Conservation (phyloP, 108 stramenopile species). For the Skeletonema marinoi region DNA sequence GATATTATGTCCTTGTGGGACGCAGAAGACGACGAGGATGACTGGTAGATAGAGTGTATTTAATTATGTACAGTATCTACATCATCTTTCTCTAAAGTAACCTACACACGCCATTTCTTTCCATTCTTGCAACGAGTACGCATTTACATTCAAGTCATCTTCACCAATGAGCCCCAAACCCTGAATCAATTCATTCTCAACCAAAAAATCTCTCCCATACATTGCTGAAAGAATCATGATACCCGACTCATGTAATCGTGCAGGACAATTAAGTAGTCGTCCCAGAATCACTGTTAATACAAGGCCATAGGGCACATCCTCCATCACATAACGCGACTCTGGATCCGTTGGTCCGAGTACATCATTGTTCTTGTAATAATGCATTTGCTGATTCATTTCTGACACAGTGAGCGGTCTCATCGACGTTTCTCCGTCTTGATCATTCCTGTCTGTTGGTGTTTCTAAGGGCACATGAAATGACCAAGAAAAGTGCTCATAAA, state of each 20-base stretch:
- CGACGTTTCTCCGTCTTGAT: conserved; percentile 6
- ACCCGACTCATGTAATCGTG: conserved; percentile 62
- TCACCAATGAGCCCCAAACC: conserved; percentile 41
- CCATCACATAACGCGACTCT: conserved; percentile 63
- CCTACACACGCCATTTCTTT: conserved; percentile 44
- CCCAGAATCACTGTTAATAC: conserved; percentile 56
- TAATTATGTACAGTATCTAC: background rate
- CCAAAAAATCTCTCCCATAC: conserved; percentile 69
- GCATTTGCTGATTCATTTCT: conserved; percentile 75
- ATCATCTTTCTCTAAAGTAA: conserved; percentile 16
- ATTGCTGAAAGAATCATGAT: conserved; percentile 60
- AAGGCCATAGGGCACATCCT: conserved; percentile 75
- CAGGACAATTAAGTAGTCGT: conserved; percentile 50
- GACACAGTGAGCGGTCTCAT: conserved; percentile 51
- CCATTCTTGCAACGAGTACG: conserved; percentile 25
- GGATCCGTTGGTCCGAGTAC: conserved; percentile 58
- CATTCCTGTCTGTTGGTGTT: conserved; percentile 4
- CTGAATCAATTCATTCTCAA: conserved; percentile 60
- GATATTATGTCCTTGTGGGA: conserved; percentile 49
- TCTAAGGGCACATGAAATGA: conserved; percentile 66
- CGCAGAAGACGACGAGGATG: conserved; percentile 33
- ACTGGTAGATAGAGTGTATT: conserved; percentile 8
- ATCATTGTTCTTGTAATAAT: conserved; percentile 57
- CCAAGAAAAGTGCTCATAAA: conserved; percentile 66
- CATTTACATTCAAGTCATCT: background rate